Evolutionary conservation across 1,139 yeast species (phyloP).

Genomic region (Protomyces lactucae-debilis): DNA sequence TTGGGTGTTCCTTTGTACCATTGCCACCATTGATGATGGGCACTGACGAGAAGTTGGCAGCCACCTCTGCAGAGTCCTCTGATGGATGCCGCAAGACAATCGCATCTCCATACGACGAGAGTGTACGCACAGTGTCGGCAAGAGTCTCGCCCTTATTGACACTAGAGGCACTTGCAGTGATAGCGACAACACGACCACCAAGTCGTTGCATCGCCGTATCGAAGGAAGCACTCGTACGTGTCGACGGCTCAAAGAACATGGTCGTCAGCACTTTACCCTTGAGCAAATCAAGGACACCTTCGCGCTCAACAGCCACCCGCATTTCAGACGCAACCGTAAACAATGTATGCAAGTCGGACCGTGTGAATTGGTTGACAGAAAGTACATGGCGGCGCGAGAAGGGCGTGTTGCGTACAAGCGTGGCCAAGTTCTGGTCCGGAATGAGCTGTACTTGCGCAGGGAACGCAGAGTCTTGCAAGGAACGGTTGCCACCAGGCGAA

Average conservation of each 20-base stretch:
- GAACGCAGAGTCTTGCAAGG: conserved; percentile 28
- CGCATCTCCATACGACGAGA: conserved; percentile 95
- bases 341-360: conserved; percentile 83
- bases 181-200: conserved; percentile 94
- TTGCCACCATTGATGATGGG: conserved; percentile 94
- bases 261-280: conserved; percentile 89
- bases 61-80: conserved; percentile 85
- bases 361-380: conserved; percentile 79
- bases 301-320: conserved; percentile 95
- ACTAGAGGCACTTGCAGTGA: conserved; percentile 78
- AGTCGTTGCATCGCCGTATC: conserved; percentile 99
- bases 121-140: conserved; percentile 91
- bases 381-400: conserved; percentile 82
- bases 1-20: conserved; percentile 57
- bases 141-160: conserved; percentile 97
- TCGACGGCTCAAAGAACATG: conserved; percentile 96
- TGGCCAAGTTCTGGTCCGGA: conserved; percentile 61
- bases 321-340: conserved; percentile 97
- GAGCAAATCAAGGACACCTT: conserved; percentile 85
- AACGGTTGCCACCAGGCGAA: not conserved
- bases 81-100: conserved; percentile 95
- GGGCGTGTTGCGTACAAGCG: conserved; percentile 76
- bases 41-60: conserved; percentile 93
- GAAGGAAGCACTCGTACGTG: conserved; percentile 92
- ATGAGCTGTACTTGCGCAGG: conserved; percentile 30